Evolutionary conservation across 805 yeast species (phyloP).

Genomic region (Pichia scutulata): DNA sequence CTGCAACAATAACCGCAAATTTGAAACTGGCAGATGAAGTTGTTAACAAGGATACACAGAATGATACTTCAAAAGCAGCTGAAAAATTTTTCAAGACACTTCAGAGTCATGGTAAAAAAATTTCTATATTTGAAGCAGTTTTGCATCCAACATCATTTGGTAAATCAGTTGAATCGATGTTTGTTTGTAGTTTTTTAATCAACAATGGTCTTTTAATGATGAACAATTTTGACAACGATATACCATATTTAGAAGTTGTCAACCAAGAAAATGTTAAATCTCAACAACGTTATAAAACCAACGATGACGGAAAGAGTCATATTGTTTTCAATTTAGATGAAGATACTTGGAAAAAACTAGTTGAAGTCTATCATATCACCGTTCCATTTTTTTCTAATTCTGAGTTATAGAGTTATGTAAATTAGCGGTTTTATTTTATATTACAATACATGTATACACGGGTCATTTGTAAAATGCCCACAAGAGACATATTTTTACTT

Average conservation of each 20-base stretch:
- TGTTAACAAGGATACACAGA: constrained; percentile 39
- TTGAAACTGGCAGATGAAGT: constrained; percentile 46
- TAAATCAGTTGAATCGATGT: constrained; percentile 77
- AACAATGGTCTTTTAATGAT: constrained; percentile 60
- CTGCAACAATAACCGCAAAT: constrained; percentile 44
- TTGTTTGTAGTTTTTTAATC: constrained; percentile 72
- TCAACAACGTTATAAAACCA: constrained; percentile 15
- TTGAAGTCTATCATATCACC: constrained; percentile 47
- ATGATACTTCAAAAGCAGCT: constrained; percentile 57
- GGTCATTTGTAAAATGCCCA: background rate
- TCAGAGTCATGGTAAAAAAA: constrained; percentile 26
- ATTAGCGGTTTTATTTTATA: background rate
- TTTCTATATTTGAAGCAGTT: constrained; percentile 58
- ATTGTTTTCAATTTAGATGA: constrained; percentile 66
- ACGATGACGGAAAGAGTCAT: constrained; percentile 39
- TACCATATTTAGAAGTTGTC: constrained; percentile 27
- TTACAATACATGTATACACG: background rate
- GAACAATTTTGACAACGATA: constrained; percentile 40
- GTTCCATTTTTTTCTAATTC: constrained; percentile 34
- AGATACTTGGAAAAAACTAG: constrained; percentile 54
- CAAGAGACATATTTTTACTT: background rate
- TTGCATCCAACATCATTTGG: constrained; percentile 71
- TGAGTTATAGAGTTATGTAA: background rate
- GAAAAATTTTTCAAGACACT: constrained; percentile 36
- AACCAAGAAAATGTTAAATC: constrained; percentile 16